A percentile compares a stretch with the other conserved stretches of the same genome.
Conservation (phyloP, 2,329 filamentous ascomycete species). For the Grosmannia serpens region DNA sequence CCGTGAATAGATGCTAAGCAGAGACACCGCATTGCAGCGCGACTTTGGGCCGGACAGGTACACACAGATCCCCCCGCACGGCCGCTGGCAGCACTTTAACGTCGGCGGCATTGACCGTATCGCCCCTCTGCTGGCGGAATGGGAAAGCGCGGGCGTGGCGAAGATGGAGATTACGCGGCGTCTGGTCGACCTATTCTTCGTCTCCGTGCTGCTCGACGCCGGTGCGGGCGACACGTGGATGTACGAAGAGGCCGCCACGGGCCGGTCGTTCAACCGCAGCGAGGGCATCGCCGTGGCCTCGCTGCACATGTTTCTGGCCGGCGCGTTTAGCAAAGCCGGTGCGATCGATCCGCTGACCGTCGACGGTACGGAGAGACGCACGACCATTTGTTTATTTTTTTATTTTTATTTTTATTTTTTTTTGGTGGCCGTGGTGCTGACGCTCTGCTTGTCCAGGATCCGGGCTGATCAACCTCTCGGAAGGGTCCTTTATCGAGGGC, state of each 20-base stretch:
- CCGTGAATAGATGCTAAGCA: too few species aligned
- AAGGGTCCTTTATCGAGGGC: conserved; percentile 20
- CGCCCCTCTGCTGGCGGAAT: conserved; percentile 25
- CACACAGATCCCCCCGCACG: conserved; percentile 40
- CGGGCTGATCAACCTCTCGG: conserved; percentile 20
- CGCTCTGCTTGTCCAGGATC: not conserved
- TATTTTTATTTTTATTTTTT: too few species aligned
- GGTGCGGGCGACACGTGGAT: conserved; percentile 39
- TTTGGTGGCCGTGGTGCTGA: too few species aligned
- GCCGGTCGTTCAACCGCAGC: conserved; percentile 26
- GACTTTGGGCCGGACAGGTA: conserved; percentile 37
- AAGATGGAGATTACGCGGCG: conserved; percentile 36
- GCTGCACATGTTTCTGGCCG: conserved; percentile 35
- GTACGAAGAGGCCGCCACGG: conserved; percentile 28
- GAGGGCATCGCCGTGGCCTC: conserved; percentile 40
- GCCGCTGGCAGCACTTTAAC: conserved; percentile 53
- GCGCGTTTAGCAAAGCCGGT: conserved; percentile 23
- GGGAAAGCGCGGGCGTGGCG: conserved; percentile 27
- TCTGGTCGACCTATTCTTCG: conserved; percentile 49
- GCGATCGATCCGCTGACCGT: conserved; percentile 15
- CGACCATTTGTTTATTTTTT: too few species aligned
- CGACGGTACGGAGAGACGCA: conserved; percentile 17
- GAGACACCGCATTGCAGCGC: conserved; percentile 21
- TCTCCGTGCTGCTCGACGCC: conserved; percentile 46
- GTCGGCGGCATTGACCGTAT: conserved; percentile 41